Base-by-base conservation (phyloP, 176 grass and related monocot genomes). In the Carex kokanica region DNA sequence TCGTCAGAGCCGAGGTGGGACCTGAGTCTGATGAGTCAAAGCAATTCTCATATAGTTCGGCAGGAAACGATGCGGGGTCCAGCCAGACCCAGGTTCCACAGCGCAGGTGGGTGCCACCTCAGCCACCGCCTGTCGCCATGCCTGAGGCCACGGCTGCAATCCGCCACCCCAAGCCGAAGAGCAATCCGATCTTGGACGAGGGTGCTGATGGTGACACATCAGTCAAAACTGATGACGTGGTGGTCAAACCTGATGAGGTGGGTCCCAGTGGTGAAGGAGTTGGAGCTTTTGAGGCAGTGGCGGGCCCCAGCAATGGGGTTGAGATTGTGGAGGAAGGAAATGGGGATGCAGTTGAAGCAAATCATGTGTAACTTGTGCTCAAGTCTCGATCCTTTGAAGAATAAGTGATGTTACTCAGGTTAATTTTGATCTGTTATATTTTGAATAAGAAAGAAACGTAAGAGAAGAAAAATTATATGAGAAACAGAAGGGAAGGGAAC, bases 71-170 rank as follows among this genome's bases (percentile, higher is more conserved):
- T 16, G 89, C 84, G 16, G 56, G 80, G 0, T 57, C 79, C 0
- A 86, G 86, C 67, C 73, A 77, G 49, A 55, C 73, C 45, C 78
- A 82, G 58, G 41, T 82, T 64, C 80, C 10, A 1, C 89, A 86
- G 81, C 88, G 88, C 10, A 89, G 78, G 41, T 97, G 94, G 94
- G 87, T 91, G 13, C 88, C 90, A 7, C 94, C 92, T 3, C 92
- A 93, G 61, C 51, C 89, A 43, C 88, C 92, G 1, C 29, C 89
- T 0, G 87, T 91, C 7, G 85, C 72, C 29, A 84, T 93, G 89
- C 84, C 92, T 13, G 95, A 95, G 85, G 95, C 91, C 0, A 82
- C 79, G 0, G 86, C 86, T 0, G 92, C 91, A 78, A 98, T 98
- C 53, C 81, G 92, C 6, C 95, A 93, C 13, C 84, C 84, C 8